Conservation (phyloP, 106 monocot species). For the Phalaenopsis equestris region DNA sequence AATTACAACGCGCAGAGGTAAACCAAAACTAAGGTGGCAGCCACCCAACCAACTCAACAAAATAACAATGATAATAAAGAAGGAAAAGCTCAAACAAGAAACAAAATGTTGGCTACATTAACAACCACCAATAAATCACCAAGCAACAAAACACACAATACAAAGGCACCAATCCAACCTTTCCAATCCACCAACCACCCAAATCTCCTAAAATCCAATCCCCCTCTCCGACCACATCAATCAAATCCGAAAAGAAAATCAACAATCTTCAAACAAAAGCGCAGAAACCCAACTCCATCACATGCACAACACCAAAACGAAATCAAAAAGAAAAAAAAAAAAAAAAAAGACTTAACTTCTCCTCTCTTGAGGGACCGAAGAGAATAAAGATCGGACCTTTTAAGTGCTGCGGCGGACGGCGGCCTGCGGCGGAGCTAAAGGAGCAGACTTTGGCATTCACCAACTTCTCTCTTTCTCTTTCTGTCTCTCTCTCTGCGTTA, state of each 20-base stretch:
- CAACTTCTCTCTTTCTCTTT: not conserved
- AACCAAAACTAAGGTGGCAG: not conserved
- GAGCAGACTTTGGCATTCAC: not conserved
- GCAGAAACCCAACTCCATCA: not conserved
- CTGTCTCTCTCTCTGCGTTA: not conserved
- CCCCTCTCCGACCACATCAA: not conserved
- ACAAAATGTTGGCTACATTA: too few species aligned
- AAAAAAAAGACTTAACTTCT: too few species aligned
- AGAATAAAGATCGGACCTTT: not conserved
- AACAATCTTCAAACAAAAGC: not conserved
- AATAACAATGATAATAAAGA: not conserved
- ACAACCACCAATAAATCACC: not conserved
- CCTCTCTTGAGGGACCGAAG: too few species aligned
- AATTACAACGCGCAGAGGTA: not conserved
- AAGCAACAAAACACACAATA: not conserved
- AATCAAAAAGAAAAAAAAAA: too few species aligned
- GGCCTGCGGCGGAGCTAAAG: not conserved
- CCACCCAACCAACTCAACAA: not conserved
- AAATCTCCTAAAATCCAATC: slow-evolving; percentile 2
- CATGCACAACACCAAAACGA: not conserved
- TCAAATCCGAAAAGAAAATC: not conserved
- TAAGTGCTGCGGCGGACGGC: not conserved
- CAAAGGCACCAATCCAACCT: not conserved
- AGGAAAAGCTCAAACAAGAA: not conserved
- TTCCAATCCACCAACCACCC: not conserved